phyloP scores from a whole-genome alignment of 176 grass and related monocot genomes.

The Eragrostis nindensis region DNA sequence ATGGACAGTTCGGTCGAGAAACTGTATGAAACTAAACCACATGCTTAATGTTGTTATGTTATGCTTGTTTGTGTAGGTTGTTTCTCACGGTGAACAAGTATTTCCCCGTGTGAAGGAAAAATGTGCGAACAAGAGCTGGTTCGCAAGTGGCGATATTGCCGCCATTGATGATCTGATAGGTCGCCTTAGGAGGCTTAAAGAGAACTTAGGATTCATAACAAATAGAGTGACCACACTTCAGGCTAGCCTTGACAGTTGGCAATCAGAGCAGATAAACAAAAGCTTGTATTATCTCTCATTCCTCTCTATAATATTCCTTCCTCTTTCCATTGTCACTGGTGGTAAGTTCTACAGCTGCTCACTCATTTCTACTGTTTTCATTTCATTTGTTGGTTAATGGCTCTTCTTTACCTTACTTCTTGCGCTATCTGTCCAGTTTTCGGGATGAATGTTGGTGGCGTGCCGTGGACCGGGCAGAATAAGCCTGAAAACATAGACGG shows the following conservation, averaged over 20 bases:
- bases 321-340: constrained; percentile 90
- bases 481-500: constrained; percentile 67
- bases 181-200: constrained; percentile 87
- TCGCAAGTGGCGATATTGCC: constrained; percentile 59
- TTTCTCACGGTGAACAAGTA: constrained; percentile 94
- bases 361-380: not conserved
- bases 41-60: not conserved
- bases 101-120: constrained; percentile 92
- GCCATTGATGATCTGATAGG: constrained; percentile 83
- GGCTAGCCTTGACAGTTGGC: constrained; percentile 95
- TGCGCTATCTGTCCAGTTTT: constrained; percentile 58
- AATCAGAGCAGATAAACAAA: constrained; percentile 92
- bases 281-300: constrained; percentile 94
- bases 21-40: not conserved
- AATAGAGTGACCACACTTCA: constrained; percentile 83
- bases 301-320: constrained; percentile 91
- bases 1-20: not conserved
- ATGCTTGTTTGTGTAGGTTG: constrained; percentile 53
- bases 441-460: constrained; percentile 95
- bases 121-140: constrained; percentile 81
- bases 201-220: constrained; percentile 85
- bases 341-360: constrained; percentile 43
- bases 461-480: constrained; percentile 86
- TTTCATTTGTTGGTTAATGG: not conserved
- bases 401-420: constrained; percentile 20